Percentiles rank a stretch among this genome's conserved stretches.
Conservation (phyloP, 768 basidiomycete genomes). For the Tulasnella sp. region DNA sequence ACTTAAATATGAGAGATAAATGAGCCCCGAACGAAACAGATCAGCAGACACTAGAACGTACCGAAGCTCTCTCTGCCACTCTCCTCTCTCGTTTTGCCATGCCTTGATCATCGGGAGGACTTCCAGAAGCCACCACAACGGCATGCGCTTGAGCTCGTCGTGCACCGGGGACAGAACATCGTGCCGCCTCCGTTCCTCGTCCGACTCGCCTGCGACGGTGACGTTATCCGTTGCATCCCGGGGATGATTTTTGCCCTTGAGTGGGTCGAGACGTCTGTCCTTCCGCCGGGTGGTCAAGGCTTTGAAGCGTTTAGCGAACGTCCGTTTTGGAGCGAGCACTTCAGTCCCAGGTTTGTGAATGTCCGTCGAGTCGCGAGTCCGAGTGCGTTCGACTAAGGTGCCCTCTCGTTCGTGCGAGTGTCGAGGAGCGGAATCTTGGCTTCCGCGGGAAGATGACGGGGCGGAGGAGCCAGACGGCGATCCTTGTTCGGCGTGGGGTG, state of each 20-base stretch:
- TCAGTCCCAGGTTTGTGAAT: background rate
- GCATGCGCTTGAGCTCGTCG: slow-evolving; percentile 30
- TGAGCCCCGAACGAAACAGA: background rate
- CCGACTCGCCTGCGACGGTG: slow-evolving; percentile 26
- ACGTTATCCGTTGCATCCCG: slow-evolving; percentile 11
- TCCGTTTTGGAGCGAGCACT: background rate
- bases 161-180: slow-evolving; percentile 26
- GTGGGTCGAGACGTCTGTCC: no score
- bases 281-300: background rate
- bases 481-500: background rate
- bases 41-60: background rate
- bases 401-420: background rate
- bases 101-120: slow-evolving; percentile 30
- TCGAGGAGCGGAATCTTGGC: background rate
- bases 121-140: slow-evolving; percentile 36
- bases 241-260: background rate
- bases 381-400: background rate
- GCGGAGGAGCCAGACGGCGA: background rate
- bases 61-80: slow-evolving; percentile 27
- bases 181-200: slow-evolving; percentile 17
- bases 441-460: background rate
- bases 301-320: background rate
- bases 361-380: background rate
- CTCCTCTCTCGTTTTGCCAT: slow-evolving; percentile 31
- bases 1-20: background rate